Evolutionary conservation across 306 rosid species (phyloP), one percentile per base, ranked within the genome.

Genomic region (Rosa chinensis): DNA sequence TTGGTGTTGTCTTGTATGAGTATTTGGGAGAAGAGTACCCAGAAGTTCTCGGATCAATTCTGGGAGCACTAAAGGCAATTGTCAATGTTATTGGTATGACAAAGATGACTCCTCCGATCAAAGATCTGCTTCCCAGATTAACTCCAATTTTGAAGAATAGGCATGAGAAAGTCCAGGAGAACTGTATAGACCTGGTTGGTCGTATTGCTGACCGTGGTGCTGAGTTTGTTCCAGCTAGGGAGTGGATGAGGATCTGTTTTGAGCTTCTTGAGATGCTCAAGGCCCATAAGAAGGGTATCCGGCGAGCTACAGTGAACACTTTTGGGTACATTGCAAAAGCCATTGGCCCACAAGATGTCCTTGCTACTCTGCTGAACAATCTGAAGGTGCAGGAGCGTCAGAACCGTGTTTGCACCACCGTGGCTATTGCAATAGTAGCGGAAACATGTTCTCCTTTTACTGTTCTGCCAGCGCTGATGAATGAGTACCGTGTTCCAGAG

Each of bases 221-320:
- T 76, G 97, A 94, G 85, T 94, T 94, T 83, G 98, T 94, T 66
- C 97, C 98, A 0, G 98, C 97, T 0, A 92, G 94, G 83, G 98
- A 94, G 80, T 92, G 98, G 97, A 94, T 94, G 98, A 89, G 98
- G 86, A 94, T 94, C 78, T 94, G 98, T 84, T 94, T 92, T 73
- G 97, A 94, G 88, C 92, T 94, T 79, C 98, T 94, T 48, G 98
- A 94, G 94, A 94, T 94, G 98, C 97, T 94, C 1, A 94, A 94
- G 87, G 98, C 98, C 44, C 97, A 92, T 84, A 94, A 92, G 86
- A 92, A 94, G 84, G 98, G 98, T 16, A 92, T 94, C 66, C 92
- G 98, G 72, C 88, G 98, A 61, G 97, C 97, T 42, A 88, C 97
- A 0, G 98, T 94, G 71, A 94, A 92, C 85, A 94, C 97, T 18